Evolutionary conservation across 73 alveolate genomes (phyloP), one percentile per base, ranked within the genome.

Genomic region (Paraurostyla sp.): DNA sequence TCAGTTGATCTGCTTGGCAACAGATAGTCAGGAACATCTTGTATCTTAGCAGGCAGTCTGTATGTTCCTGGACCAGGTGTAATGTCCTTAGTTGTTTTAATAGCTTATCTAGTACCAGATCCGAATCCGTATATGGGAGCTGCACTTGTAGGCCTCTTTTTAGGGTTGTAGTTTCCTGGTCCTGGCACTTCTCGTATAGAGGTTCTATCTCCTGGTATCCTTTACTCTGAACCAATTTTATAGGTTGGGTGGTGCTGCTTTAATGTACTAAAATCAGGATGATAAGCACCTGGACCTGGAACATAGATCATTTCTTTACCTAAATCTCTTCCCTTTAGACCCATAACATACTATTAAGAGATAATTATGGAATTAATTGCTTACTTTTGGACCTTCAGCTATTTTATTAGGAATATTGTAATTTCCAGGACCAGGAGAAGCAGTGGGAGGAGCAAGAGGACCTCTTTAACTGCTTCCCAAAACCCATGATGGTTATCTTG

Each of bases 391-490:
- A 6, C 91, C 91, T 32, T 81, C 91, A 22, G 32, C 23, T 52
- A 58, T 81, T 45, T 58, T 81, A 0, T 68, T 22, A 13, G 71
- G 68, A 29, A 71, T 45, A 40, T 85, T 71, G 42, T 85, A 85
- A 27, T 80, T 80, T 33, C 87, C 88, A 2, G 93, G 93, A 22
- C 93, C 93, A 40, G 93, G 93, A 0, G 93, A 46, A 16, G n/a
- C 22, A 20, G 83, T 85, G 11, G 30, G 6, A 16, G 40, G 41
- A 1, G 48, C 30, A 45, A 85, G 65, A 18, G 88, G 88, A 46
- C 35, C 32, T 69, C 93, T 43, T 71, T 85, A 35, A 3, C 68
- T 20, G 25, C 71, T 71, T 7, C 93, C 93, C 25, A 85, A 4
- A 6, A 85, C 93, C 83, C 68, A 40, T 2, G 91, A 60, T 46